Base-by-base conservation (phyloP, 1,284 basidiomycete genomes). In the Puccinia polysora region DNA sequence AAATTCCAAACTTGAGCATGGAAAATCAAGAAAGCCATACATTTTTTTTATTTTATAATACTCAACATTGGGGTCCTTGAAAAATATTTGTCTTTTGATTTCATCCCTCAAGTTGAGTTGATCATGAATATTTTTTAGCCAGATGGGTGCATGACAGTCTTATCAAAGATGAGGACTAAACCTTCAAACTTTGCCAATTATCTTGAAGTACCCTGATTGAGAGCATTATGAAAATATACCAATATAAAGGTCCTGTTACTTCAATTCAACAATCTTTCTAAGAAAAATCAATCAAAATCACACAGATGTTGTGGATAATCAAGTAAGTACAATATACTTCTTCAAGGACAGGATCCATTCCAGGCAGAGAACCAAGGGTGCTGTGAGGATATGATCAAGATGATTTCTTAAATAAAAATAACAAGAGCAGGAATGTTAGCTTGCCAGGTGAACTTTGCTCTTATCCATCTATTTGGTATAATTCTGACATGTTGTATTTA, bases 181-280 rank as follows among this genome's bases (percentile, higher is more conserved):
- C 58, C 91, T 82, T 97, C 93, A 76, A 96, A 92, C 80, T 97
- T 93, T 49, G 93, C 91, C 93, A 97, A 96, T 83, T 94, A 97
- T 0, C 91, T 94, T 83, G 75, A 74, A 36, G 93, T 86, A 4
- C 95, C 95, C 75, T 91, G 93, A 83, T 97, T 97, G 77, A 98
- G 83, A 15, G 95, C 95, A 78, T 97, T 98, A 97, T 89, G 78
- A 98, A 91, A 93, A 97, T 97, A 84, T 96, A 96, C 76, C 92
- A 85, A 81, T 96, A 92, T 5, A 95, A 92, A 18, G 96, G 96
- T 38, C 96, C 96, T 0, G 96, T 99, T 76, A 99, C 98, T 83
- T 98, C 95, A 67, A 98, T 89, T 65, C 95, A 85, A 77, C 93
- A 83, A 81, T 97, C 93, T 80, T 93, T 89, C 62, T 96, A 83